Conservation (phyloP, 2,329 filamentous ascomycete species). For the Claviceps quebecensis region DNA sequence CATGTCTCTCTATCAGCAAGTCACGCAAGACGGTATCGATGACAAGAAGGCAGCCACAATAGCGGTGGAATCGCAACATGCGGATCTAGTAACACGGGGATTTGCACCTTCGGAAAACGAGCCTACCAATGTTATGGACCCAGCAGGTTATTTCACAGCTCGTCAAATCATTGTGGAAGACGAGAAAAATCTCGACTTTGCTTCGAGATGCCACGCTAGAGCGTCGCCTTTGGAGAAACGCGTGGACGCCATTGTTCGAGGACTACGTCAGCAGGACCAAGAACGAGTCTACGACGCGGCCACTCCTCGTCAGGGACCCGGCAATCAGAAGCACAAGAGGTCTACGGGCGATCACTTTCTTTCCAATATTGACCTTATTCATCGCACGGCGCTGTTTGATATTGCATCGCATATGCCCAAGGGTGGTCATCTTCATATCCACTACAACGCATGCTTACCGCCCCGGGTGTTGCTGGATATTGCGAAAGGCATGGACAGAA, state of each 20-base stretch:
- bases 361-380: conserved; percentile 38
- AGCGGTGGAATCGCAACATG: neutral
- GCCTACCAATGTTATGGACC: neutral
- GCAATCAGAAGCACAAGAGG: conserved; percentile 29
- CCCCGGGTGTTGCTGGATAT: conserved; percentile 44
- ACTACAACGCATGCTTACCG: conserved; percentile 62
- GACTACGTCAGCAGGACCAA: conserved; percentile 23
- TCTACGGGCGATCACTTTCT: conserved; percentile 45
- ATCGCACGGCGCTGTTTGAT: conserved; percentile 40
- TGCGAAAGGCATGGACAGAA: conserved; percentile 42
- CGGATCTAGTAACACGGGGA: neutral
- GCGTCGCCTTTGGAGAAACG: conserved; percentile 21
- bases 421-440: conserved; percentile 58
- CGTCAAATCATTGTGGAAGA: conserved; percentile 2
- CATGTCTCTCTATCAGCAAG: neutral
- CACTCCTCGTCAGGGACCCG: conserved; percentile 20
- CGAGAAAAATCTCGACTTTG: conserved; percentile 27
- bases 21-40: neutral
- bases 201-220: conserved; percentile 19
- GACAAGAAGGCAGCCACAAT: neutral
- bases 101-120: neutral
- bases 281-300: conserved; percentile 21
- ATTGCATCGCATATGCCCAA: conserved; percentile 51
- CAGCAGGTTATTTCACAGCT: neutral
- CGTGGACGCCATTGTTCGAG: conserved; percentile 27